A percentile compares a stretch with the other conserved stretches of the same genome.
Evolutionary conservation across 31 red algal genomes (phyloP).

Genomic region (Bonnemaisonia californica): DNA sequence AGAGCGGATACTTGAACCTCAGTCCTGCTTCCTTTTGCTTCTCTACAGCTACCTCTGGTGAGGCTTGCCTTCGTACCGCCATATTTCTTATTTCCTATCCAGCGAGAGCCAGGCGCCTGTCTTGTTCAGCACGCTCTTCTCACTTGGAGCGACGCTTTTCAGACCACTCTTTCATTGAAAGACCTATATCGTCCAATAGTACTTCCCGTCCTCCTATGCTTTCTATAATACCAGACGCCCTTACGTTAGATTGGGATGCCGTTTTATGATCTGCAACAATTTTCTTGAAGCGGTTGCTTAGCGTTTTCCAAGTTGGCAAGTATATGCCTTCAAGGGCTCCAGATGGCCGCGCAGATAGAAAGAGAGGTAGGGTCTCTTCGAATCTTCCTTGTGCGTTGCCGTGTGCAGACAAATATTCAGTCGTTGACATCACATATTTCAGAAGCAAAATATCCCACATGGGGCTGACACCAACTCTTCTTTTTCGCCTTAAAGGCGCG

Average conservation of each 20-base stretch:
- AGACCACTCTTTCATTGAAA: background rate
- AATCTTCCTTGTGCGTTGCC: conserved; percentile 3
- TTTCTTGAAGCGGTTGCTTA: conserved; percentile 9
- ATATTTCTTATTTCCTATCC: conserved; percentile 7
- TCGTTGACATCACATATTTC: conserved; percentile 5
- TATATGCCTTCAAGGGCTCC: background rate
- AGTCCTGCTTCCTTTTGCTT: background rate
- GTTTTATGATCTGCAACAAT: background rate
- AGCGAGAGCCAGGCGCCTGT: conserved; percentile 14
- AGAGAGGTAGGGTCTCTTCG: background rate
- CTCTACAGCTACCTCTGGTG: background rate
- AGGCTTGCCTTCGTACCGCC: conserved; percentile 6
- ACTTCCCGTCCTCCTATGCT: background rate
- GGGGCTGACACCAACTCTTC: background rate
- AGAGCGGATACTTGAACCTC: background rate
- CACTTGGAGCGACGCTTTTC: conserved; percentile 16
- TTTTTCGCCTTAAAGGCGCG: background rate
- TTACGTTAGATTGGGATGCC: background rate
- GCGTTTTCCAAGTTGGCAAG: conserved; percentile 16
- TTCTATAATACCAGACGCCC: background rate
- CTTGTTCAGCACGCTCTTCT: conserved; percentile 1
- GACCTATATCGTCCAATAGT: conserved; percentile 10
- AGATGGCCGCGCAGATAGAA: background rate
- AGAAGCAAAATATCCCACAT: background rate
- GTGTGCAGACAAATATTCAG: conserved; percentile 1